Base-by-base conservation (phyloP, 1,284 basidiomycete genomes). In the Anthracocystis panici-leucophaei region DNA sequence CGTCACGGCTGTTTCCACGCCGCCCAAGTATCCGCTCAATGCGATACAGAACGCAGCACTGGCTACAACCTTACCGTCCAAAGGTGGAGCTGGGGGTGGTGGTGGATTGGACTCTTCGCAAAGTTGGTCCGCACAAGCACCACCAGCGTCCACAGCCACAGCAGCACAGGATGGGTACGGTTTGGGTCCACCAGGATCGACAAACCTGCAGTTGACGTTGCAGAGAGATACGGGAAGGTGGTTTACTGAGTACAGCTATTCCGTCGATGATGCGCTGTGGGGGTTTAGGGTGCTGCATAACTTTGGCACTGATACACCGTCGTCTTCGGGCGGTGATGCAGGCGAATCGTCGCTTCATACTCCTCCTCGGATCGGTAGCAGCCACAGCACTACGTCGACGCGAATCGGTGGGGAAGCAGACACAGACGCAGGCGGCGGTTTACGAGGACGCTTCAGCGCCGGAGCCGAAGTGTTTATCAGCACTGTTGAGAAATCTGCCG, bases 381-480 rank as follows among this genome's bases (percentile, higher is more conserved):
- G 33, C 51, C 29, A 3, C 23, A 41, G 4, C 46, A 25, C 21
- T 5, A n/a, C 38, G 4, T 48, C 45, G 10, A 10, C 29, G 9
- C 5, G 51, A 23, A 27, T 20, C 52, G 29, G 9, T 18, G 27
- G 12, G 86, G 93, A 95, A 21, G 41, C n/a, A 9, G 69, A 67
- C 46, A 16, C 58, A 0, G 75, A 80, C 20, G 59, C 65, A 58
- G 93, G 93, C 45, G 78, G 79, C 2, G 95, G 95, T 0, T 87
- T 98, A 45, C 91, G 91, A 79, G 95, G 95, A 0, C 89, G 95
- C 11, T 90, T 97, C 65, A 94, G 93, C 2, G 91, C 93, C 4
- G 96, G 96, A 23, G 96, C 93, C 11, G 96, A 99, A 84, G 86
- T 97, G 11, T 99, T 97, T 85, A 90, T 97, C 81, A 96, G 93